Percentiles rank a stretch among this genome's conserved stretches.
Evolutionary conservation across 1,139 yeast genomes (phyloP).

Genomic region (Petasospora rhodanensis): DNA sequence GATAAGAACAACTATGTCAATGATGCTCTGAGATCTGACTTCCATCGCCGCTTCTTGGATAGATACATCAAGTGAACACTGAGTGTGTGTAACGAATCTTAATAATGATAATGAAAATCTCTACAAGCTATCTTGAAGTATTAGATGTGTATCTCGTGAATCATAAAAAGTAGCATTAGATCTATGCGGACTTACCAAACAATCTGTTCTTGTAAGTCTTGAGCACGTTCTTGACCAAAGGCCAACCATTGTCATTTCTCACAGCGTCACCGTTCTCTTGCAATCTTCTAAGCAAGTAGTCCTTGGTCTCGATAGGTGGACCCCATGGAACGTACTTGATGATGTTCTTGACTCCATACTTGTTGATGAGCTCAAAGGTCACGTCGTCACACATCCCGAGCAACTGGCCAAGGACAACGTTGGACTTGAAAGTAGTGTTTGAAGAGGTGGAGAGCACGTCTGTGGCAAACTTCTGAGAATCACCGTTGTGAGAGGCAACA

Average conservation of each 20-base stretch:
- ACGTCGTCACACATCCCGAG: constrained; percentile 95
- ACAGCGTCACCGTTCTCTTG: constrained; percentile 98
- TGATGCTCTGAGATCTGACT: constrained; percentile 63
- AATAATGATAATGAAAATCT: background rate
- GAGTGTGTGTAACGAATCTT: background rate
- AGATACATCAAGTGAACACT: constrained; percentile 44
- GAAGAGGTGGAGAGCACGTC: constrained; percentile 37
- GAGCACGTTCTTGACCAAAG: constrained; percentile 56
- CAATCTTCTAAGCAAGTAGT: constrained; percentile 81
- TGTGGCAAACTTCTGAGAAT: constrained; percentile 72
- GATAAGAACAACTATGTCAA: constrained; percentile 45
- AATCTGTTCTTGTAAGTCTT: constrained; percentile 40
- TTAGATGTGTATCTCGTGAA: no score
- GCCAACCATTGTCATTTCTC: constrained; percentile 81
- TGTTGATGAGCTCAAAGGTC: constrained; percentile 66
- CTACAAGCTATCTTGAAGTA: no score
- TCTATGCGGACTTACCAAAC: constrained; percentile 20
- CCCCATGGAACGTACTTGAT: constrained; percentile 99
- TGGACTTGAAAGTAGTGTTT: constrained; percentile 40
- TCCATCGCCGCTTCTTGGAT: constrained; percentile 66
- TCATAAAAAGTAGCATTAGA: no score
- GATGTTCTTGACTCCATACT: constrained; percentile 65
- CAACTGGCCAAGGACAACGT: constrained; percentile 84
- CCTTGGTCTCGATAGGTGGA: constrained; percentile 91
- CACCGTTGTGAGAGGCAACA: constrained; percentile 86